Evolutionary conservation across 176 grass and related monocot genomes (phyloP).

Genomic region (Chloris gayana): DNA sequence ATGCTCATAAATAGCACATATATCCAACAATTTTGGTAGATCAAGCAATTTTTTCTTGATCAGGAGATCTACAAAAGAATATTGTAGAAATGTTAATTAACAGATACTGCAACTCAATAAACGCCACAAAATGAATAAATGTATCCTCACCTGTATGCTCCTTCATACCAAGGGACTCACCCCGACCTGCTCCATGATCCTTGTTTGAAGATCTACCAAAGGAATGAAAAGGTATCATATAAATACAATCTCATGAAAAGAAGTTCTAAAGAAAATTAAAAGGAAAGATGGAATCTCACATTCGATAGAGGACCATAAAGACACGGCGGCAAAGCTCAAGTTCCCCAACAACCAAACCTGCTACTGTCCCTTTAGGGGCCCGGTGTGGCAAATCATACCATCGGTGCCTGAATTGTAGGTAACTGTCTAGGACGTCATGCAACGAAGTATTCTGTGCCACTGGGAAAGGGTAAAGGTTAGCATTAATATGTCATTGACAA

Average conservation of each 20-base stretch:
- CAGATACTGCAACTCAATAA: slow-evolving; percentile 27
- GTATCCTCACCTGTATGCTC: slow-evolving; percentile 74
- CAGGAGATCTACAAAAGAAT: slow-evolving; percentile 69
- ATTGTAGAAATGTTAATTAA: slow-evolving; percentile 43
- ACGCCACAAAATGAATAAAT: slow-evolving; percentile 16
- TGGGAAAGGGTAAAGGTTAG: slow-evolving; percentile 39
- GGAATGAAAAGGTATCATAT: slow-evolving; percentile 30
- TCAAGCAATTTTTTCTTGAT: slow-evolving; percentile 94
- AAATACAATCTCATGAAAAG: slow-evolving; percentile 21
- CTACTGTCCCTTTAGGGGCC: slow-evolving; percentile 58
- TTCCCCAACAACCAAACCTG: slow-evolving; percentile 85
- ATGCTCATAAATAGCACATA: slow-evolving; percentile 91
- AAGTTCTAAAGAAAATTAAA: background rate
- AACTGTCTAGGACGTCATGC: slow-evolving; percentile 92
- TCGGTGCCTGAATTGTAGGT: slow-evolving; percentile 86
- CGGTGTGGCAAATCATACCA: slow-evolving; percentile 95
- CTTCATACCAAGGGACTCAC: slow-evolving; percentile 80
- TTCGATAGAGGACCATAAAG: slow-evolving; percentile 95
- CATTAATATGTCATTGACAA: slow-evolving; percentile 21
- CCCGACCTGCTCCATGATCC: slow-evolving; percentile 69
- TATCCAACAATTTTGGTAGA: slow-evolving; percentile 93
- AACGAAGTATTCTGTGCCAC: slow-evolving; percentile 76
- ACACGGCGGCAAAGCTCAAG: slow-evolving; percentile 86
- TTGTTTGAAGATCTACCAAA: slow-evolving; percentile 87
- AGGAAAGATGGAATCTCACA: slow-evolving; percentile 54